Base-by-base conservation (phyloP, 805 yeast species). In the Ogataea wickerhamii region DNA sequence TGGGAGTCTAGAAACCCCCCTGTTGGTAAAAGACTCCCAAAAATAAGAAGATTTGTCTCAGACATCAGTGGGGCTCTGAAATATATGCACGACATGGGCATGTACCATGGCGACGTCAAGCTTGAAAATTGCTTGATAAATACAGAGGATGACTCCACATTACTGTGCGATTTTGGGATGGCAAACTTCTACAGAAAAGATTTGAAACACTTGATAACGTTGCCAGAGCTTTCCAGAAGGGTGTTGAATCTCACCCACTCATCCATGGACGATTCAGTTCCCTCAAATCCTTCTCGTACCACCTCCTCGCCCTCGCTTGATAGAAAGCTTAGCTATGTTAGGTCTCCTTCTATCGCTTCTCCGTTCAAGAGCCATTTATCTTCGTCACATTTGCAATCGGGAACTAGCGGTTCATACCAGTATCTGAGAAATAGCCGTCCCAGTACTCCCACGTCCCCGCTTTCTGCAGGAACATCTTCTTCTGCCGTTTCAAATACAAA, bases 151-250 rank as follows among this genome's bases (percentile, higher is more conserved):
- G 30, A 47, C 10, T 64, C 64, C 30, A 67, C 86, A 45, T 55
- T 82, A 18, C 56, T 89, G 5, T 86, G 96, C 63, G 98, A 89
- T 61, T 89, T 89, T 64, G 98, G 98, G 4, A 86, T 89, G 94
- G 64, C 78, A 3, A 46, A 52, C 36, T 55, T 49, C 43, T 48
- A 47, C 37, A 42, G 47, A 40, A 43, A 43, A n/a, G 41, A 37
- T 14, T 34, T 22, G 16, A 33, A 30, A 5, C 17, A 40, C 5
- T 18, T 32, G 3, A 26, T 48, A 6, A 30, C 34, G 6, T 32
- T 48, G 4, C 41, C 54, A 11, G 43, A 45, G 6, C 37, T 50
- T 1, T 38, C 58, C 3, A 42, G 36, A 23, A 38, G 22, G 12
- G 8, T 29, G 7, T 13, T 29, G 12, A 29, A 8, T 13, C 18